Percentiles rank a stretch among this genome's conserved stretches.
Evolutionary conservation across 23 red algal species (phyloP).

Genomic region (Gracilariopsis chorda): DNA sequence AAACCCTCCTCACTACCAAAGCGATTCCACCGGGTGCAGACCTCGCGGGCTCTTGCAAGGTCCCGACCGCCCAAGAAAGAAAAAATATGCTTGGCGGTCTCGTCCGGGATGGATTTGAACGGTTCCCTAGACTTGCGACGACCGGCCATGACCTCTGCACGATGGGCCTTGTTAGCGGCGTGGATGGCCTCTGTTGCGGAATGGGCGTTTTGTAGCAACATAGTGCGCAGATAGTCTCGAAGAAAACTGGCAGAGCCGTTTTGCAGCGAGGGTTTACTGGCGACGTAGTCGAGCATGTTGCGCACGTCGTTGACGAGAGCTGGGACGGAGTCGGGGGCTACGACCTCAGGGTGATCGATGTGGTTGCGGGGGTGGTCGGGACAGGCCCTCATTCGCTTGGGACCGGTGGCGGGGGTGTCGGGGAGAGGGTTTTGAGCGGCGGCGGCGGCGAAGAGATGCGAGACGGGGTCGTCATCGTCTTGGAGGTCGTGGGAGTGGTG

Average conservation of each 20-base stretch:
- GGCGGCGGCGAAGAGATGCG: not conserved
- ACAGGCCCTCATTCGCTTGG: constrained; percentile 58
- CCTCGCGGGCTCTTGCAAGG: constrained; percentile 77
- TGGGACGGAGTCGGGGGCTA: constrained; percentile 80
- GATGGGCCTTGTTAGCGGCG: constrained; percentile 13
- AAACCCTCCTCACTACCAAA: constrained; percentile 82
- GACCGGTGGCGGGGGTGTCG: not conserved
- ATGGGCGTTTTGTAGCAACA: constrained; percentile 65
- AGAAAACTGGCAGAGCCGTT: constrained; percentile 91
- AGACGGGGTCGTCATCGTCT: not conserved
- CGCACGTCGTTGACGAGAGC: constrained; percentile 65
- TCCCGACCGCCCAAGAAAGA: constrained; percentile 76
- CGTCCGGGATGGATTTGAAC: constrained; percentile 81
- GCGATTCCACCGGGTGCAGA: constrained; percentile 82
- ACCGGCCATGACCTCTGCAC: not conserved
- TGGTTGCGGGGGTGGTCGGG: constrained; percentile 35
- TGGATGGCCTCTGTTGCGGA: constrained; percentile 47
- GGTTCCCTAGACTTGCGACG: constrained; percentile 26
- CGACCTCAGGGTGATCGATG: constrained; percentile 58
- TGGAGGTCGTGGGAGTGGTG: constrained; percentile 14
- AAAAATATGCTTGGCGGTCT: constrained; percentile 87
- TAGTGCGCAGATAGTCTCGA: constrained; percentile 91
- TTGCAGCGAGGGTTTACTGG: constrained; percentile 75
- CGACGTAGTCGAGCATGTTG: constrained; percentile 82
- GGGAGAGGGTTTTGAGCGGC: not conserved